Percentiles rank a stretch among this genome's conserved stretches.
Conservation (phyloP, 2,329 filamentous ascomycete genomes). For the Mycosphaerelloides madeirae region DNA sequence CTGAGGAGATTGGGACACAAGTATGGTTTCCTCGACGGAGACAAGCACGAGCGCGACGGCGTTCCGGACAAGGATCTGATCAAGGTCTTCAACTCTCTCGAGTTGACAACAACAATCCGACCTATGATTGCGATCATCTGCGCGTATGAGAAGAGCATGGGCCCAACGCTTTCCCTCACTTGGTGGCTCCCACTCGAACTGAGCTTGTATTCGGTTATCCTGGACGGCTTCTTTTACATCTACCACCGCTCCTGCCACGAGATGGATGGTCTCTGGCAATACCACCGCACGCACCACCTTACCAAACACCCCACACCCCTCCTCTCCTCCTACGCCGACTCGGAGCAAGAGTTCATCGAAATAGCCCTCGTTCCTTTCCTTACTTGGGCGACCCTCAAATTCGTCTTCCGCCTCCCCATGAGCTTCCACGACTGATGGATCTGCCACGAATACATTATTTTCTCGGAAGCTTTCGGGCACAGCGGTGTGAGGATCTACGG, state of each 20-base stretch:
- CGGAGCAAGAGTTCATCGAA: slow-evolving; percentile 42
- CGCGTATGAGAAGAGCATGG: slow-evolving; percentile 9
- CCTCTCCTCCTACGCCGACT: slow-evolving; percentile 40
- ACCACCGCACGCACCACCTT: slow-evolving; percentile 42
- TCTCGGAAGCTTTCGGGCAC: slow-evolving; percentile 38
- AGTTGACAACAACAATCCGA: slow-evolving; percentile 20
- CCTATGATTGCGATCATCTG: slow-evolving; percentile 19
- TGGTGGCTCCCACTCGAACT: slow-evolving; percentile 37
- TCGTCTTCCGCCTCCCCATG: slow-evolving; percentile 38
- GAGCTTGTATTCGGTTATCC: slow-evolving; percentile 39
- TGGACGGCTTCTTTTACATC: slow-evolving; percentile 46
- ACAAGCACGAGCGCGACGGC: slow-evolving; percentile 40
- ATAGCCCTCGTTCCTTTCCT: slow-evolving; percentile 40
- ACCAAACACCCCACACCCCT: slow-evolving; percentile 45
- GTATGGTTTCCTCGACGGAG: slow-evolving; percentile 41
- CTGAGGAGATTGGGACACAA: slow-evolving; percentile 37
- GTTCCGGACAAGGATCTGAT: slow-evolving; percentile 35
- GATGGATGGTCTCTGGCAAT: slow-evolving; percentile 38
- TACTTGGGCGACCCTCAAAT: slow-evolving; percentile 36
- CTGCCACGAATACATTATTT: slow-evolving; percentile 43
- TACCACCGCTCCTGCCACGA: slow-evolving; percentile 44
- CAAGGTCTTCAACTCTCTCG: slow-evolving; percentile 15
- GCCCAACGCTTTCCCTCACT: slow-evolving; percentile 22
- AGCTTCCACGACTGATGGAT: slow-evolving; percentile 47
- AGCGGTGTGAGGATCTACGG: slow-evolving; percentile 38